These are phyloP conservation scores for Erythrobasidium yunnanense DNA, from an alignment of 768 basidiomycete species.

Conservation along the genomic window DNA sequence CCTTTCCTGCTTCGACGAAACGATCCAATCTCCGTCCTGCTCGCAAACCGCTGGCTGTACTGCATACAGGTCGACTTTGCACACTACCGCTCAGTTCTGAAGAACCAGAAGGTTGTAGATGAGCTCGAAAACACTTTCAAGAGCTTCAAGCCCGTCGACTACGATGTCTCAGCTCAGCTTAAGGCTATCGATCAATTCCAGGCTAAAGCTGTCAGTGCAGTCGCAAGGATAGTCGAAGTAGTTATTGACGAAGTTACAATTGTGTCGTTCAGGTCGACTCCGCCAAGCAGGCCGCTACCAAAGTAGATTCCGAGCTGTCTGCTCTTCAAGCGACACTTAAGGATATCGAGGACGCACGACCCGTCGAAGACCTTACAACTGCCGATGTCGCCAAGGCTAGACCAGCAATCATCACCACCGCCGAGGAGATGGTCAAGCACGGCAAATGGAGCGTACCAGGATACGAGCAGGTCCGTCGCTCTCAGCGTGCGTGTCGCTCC, in stretches of 20 bases:
- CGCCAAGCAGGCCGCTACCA: slow-evolving; percentile 75
- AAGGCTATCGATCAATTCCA: slow-evolving; percentile 96
- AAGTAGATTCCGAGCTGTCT: slow-evolving; percentile 82
- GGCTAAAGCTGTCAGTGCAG: slow-evolving; percentile 69
- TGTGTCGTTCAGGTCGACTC: slow-evolving; percentile 56
- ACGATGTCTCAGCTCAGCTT: slow-evolving; percentile 76
- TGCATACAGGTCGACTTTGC: slow-evolving; percentile 77
- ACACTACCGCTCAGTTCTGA: slow-evolving; percentile 80
- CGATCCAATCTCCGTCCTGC: too few species aligned
- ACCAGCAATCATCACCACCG: slow-evolving; percentile 78
- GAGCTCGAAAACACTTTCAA: slow-evolving; percentile 81
- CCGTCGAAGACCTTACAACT: slow-evolving; percentile 87
- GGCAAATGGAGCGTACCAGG: slow-evolving; percentile 98
- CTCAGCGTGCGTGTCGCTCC: too few species aligned
- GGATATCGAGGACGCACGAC: slow-evolving; percentile 93
- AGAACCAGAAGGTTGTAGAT: slow-evolving; percentile 83
- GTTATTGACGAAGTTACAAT: neutral
- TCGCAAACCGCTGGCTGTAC: slow-evolving; percentile 37
- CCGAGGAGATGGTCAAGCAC: slow-evolving; percentile 91
- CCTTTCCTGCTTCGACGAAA: too few species aligned
- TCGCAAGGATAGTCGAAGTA: neutral
- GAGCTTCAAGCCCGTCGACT: slow-evolving; percentile 86
- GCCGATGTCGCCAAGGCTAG: slow-evolving; percentile 84
- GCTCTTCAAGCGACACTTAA: slow-evolving; percentile 83
- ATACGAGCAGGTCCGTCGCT: too few species aligned